Evolutionary conservation across 495 filamentous ascomycete genomes (phyloP).

Genomic region (Viridothelium virens): DNA sequence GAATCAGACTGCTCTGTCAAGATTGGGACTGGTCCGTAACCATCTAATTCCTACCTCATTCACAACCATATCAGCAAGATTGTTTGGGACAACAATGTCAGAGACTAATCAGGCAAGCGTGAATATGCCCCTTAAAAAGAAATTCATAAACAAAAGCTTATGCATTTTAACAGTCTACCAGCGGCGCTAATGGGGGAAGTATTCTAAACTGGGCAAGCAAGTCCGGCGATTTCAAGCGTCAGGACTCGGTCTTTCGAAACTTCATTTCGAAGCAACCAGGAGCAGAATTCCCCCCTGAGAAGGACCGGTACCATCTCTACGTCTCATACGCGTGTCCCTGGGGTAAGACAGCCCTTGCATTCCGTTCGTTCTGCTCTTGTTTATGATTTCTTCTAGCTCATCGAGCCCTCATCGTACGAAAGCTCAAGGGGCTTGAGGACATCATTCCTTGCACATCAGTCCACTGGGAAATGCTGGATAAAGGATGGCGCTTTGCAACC

Average conservation of each 20-base stretch:
- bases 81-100: background rate
- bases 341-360: conserved; percentile 39
- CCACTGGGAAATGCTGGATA: conserved; percentile 58
- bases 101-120: background rate
- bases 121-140: background rate
- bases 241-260: conserved; percentile 39
- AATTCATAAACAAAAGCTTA: background rate
- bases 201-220: conserved; percentile 81
- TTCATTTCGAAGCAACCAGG: conserved; percentile 45
- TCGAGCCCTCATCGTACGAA: conserved; percentile 57
- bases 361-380: background rate
- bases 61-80: background rate
- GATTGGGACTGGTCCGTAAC: background rate
- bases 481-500: conserved; percentile 41
- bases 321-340: conserved; percentile 68
- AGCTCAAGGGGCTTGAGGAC: conserved; percentile 61
- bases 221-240: conserved; percentile 79
- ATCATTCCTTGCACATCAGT: conserved; percentile 58
- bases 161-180: background rate
- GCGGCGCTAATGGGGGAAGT: conserved; percentile 5
- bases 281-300: conserved; percentile 59
- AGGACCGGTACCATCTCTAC: conserved; percentile 63
- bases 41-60: background rate
- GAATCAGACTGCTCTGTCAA: background rate
- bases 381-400: conserved; percentile 41